phyloP scores from a whole-genome alignment of 371 early-diverging fungal genomes.

The Mucor indicus region DNA sequence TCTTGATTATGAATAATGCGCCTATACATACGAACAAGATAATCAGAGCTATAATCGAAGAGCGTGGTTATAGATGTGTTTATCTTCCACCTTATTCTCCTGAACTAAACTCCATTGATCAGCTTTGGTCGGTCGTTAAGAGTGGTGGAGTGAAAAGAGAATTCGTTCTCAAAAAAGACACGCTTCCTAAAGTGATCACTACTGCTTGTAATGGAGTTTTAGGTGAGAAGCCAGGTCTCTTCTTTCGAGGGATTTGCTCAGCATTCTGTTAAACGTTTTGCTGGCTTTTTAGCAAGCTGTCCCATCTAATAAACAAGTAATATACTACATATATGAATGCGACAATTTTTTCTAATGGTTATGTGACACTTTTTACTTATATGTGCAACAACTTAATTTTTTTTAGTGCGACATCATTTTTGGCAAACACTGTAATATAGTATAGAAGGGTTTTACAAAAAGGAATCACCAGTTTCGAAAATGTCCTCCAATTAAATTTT shows the following conservation, averaged over 20 bases:
- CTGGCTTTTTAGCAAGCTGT: slow-evolving; percentile 1
- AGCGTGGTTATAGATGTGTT: not conserved
- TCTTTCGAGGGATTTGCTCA: slow-evolving; percentile 3
- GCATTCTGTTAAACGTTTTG: slow-evolving; percentile 2
- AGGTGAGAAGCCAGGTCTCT: too few species aligned
- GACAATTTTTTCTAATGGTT: slow-evolving; percentile 2
- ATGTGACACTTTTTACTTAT: slow-evolving; percentile 6
- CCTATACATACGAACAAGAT: slow-evolving; percentile 4
- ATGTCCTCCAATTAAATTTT: too few species aligned
- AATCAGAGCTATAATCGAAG: slow-evolving; percentile 1
- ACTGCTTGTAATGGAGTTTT: slow-evolving; percentile 11
- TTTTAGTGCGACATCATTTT: slow-evolving; percentile 12
- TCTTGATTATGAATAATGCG: slow-evolving; percentile 10
- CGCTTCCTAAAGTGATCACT: slow-evolving; percentile 11
- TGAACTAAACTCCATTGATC: slow-evolving; percentile 22
- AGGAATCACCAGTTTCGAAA: too few species aligned
- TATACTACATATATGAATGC: not conserved
- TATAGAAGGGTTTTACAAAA: too few species aligned
- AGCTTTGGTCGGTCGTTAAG: slow-evolving; percentile 16
- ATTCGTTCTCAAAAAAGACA: slow-evolving; percentile 13
- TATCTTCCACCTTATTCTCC: slow-evolving; percentile 12
- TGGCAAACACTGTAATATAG: slow-evolving; percentile 7
- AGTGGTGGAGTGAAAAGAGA: slow-evolving; percentile 10
- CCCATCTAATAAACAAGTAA: slow-evolving; percentile 4
- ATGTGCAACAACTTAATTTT: slow-evolving; percentile 3